Conservation (phyloP, 2,329 filamentous ascomycete species). For the Chrysosphaeria jannelii region DNA sequence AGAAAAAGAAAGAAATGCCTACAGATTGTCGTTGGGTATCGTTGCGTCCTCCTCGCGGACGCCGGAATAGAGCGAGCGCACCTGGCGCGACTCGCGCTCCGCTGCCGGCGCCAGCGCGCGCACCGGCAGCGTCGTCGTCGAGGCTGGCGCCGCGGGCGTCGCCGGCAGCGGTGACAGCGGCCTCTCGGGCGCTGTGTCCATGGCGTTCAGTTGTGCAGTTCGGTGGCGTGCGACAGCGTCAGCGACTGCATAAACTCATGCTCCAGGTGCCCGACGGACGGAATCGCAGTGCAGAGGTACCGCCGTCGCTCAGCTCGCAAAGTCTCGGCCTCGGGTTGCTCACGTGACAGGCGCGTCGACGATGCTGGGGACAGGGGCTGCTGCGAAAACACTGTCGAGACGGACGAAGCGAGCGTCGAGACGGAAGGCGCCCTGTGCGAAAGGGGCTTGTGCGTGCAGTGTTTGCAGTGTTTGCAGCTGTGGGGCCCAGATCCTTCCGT, state of each 20-base stretch:
- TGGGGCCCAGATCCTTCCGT: too few relatives aligned
- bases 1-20: too few relatives aligned
- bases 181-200: conserved; percentile 6
- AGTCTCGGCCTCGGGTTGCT: background rate
- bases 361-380: background rate
- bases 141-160: background rate
- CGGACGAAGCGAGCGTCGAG: too few relatives aligned
- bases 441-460: too few relatives aligned
- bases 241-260: conserved; percentile 25
- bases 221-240: conserved; percentile 30
- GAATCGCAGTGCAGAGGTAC: conserved; percentile 12
- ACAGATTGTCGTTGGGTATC: too few relatives aligned
- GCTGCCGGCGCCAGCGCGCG: conserved; percentile 14
- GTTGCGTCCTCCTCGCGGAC: too few relatives aligned
- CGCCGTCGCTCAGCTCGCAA: too few relatives aligned
- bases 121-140: conserved; percentile 3
- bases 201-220: conserved; percentile 29
- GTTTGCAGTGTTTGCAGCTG: too few relatives aligned
- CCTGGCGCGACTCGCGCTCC: conserved; percentile 34
- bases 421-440: too few relatives aligned
- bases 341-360: conserved; percentile 1
- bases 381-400: too few relatives aligned
- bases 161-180: conserved; percentile 1
- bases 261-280: conserved; percentile 23
- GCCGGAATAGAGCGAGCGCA: conserved; percentile 30